These are phyloP conservation scores for Eucalyptus cloeziana DNA, from an alignment of 345 rosid genomes.

Conservation along the genomic window DNA sequence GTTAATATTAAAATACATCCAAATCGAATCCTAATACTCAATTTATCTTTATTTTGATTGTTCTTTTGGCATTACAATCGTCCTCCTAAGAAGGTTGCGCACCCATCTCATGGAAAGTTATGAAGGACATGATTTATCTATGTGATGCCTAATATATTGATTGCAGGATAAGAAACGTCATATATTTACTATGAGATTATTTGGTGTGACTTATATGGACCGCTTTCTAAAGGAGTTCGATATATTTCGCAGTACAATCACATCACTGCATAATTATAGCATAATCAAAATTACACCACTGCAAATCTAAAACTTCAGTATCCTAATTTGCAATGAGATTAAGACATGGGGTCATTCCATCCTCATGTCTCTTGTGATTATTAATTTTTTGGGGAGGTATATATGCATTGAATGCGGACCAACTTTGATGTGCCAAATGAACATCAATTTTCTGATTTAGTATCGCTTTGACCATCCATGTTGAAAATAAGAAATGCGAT, in stretches of 20 bases:
- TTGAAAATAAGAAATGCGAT: rapidly evolving
- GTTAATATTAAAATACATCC: neutral
- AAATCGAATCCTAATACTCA: neutral
- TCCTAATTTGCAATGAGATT: rapidly evolving
- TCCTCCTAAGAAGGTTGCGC: rapidly evolving
- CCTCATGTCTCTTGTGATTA: neutral
- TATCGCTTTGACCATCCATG: neutral
- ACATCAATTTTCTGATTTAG: neutral
- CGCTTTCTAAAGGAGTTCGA: neutral
- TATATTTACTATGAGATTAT: neutral
- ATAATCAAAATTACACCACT: rapidly evolving
- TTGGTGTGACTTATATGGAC: neutral
- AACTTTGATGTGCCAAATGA: neutral
- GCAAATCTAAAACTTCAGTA: rapidly evolving
- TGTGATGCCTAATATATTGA: neutral
- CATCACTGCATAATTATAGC: rapidly evolving
- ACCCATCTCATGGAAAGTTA: neutral
- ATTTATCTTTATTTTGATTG: neutral
- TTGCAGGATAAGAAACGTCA: neutral
- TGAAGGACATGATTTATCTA: neutral
- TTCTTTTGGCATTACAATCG: neutral
- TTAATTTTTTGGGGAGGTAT: neutral
- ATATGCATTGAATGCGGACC: neutral
- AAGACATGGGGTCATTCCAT: neutral
- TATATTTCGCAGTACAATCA: too few species aligned